Evolutionary conservation across 2,329 filamentous ascomycete genomes (phyloP).

Genomic region (Aotearoamyces nothofagi): DNA sequence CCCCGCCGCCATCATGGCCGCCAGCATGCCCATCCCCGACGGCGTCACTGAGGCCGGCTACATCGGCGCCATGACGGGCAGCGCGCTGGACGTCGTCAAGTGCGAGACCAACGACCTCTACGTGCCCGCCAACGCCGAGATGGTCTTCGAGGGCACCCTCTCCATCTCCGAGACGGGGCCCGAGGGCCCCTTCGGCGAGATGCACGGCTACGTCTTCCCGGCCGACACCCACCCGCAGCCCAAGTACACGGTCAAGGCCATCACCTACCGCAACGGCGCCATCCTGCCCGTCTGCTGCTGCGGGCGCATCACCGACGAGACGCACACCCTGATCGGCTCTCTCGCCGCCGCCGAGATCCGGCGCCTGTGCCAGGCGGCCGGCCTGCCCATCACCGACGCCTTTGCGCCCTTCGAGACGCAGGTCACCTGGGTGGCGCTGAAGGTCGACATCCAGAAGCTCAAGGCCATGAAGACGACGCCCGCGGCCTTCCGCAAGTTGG

Average conservation of each 20-base stretch:
- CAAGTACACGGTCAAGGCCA: constrained; percentile 26
- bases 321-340: constrained; percentile 25
- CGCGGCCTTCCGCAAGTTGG: constrained; percentile 21
- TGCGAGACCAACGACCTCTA: constrained; percentile 33
- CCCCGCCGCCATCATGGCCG: constrained; percentile 31
- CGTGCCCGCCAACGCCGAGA: constrained; percentile 33
- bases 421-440: constrained; percentile 33
- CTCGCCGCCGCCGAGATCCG: constrained; percentile 28
- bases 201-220: constrained; percentile 28
- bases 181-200: constrained; percentile 35
- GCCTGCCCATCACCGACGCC: constrained; percentile 27
- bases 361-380: constrained; percentile 19
- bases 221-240: constrained; percentile 24
- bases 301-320: constrained; percentile 29
- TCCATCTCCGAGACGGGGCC: constrained; percentile 25
- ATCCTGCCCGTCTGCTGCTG: constrained; percentile 30
- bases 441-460: constrained; percentile 40
- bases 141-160: constrained; percentile 32
- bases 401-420: constrained; percentile 29
- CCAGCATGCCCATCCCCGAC: constrained; percentile 31
- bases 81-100: constrained; percentile 30
- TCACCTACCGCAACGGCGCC: constrained; percentile 30
- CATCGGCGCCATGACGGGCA: constrained; percentile 29
- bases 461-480: constrained; percentile 35
- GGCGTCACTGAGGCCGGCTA: constrained; percentile 32